Evolutionary conservation across 139 green algal species (phyloP), one percentile per base, ranked within the genome.

Genomic region (Chlorella sp.): DNA sequence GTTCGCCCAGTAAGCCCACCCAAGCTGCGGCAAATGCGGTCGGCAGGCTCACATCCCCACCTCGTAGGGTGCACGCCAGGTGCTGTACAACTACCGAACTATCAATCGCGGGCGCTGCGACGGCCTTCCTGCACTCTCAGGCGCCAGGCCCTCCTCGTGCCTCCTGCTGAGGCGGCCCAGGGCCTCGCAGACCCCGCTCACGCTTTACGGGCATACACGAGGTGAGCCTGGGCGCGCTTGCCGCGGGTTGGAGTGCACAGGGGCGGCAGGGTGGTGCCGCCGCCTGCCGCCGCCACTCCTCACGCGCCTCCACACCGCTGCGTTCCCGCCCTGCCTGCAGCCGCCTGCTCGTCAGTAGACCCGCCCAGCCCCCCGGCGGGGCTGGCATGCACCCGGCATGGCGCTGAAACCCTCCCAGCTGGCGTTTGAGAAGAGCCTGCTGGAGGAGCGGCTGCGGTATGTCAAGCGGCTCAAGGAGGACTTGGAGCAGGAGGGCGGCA

Each of bases 381-480:
- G 65, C 65, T 23, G 30, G 17, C 20, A 23, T 32, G 20, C 28
- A 13, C 17, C 9, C 30, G n/a, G 18, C n/a, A 81, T 81, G 74
- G 74, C 74, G 39, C 60, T 82, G 23, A 82, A 82, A 39, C 76
- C 76, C 15, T 63, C 76, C 23, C 76, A 89, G 56, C 72, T 86
- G 32, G 68, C 51, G 21, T 83, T 81, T 82, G 82, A 90, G 51
- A 64, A 78, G 55, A 67, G 55, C 9, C 60, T 74, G 34, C 63
- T 90, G 32, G 41, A 56, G 26, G 69, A 86, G 39, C 69, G 82
- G 4, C 36, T 90, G 15, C 60, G 83, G 57, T 88, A 80, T 74
- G 87, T 88, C 12, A 64, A 36, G 68, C 47, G 74, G 36, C 41
- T 88, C 6, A 86, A 88, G 18, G 56, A 38, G 23, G 51, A 57